Conservation (phyloP, 768 basidiomycete genomes). For the Coprinellus micaceus region DNA sequence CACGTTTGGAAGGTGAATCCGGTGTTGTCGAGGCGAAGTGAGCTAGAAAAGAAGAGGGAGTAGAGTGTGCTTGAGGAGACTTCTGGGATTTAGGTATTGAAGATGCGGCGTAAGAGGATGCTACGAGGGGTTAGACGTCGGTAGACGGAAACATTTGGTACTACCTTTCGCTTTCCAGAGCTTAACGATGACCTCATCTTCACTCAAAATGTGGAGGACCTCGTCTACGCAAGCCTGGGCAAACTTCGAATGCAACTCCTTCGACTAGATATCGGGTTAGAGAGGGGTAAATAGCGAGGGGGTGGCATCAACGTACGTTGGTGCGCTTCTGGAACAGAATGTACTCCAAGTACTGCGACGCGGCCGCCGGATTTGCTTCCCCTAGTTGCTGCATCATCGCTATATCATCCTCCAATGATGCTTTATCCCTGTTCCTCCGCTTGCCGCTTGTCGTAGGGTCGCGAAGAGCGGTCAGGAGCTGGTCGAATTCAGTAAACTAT, state of each 20-base stretch:
- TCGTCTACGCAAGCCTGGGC: slow-evolving; percentile 53
- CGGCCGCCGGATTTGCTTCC: slow-evolving; percentile 56
- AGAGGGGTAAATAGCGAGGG: not conserved
- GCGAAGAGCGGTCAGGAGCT: slow-evolving; percentile 53
- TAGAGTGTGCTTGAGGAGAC: not conserved
- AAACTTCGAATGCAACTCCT: slow-evolving; percentile 64
- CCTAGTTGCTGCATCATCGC: slow-evolving; percentile 53
- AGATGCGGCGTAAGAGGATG: slow-evolving; percentile 49
- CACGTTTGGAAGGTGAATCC: slow-evolving; percentile 67
- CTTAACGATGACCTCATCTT: slow-evolving; percentile 53
- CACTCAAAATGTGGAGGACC: slow-evolving; percentile 44
- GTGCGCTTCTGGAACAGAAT: slow-evolving; percentile 69
- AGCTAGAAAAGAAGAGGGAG: slow-evolving; percentile 48
- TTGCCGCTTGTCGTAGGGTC: slow-evolving; percentile 46
- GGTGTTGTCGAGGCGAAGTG: slow-evolving; percentile 85
- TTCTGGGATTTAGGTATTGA: slow-evolving; percentile 7
- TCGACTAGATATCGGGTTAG: slow-evolving; percentile 38
- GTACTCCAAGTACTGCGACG: slow-evolving; percentile 73
- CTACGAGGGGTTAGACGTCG: slow-evolving; percentile 32
- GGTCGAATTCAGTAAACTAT: too few relatives aligned
- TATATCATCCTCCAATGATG: slow-evolving; percentile 55
- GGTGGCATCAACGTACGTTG: slow-evolving; percentile 36
- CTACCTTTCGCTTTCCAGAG: slow-evolving; percentile 73
- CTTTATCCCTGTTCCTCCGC: slow-evolving; percentile 41
- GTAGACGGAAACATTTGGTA: too few relatives aligned